Percentiles rank a stretch among this genome's conserved stretches.
Evolutionary conservation across 148 eudicot genomes (phyloP).

Genomic region (Simmondsia chinensis): DNA sequence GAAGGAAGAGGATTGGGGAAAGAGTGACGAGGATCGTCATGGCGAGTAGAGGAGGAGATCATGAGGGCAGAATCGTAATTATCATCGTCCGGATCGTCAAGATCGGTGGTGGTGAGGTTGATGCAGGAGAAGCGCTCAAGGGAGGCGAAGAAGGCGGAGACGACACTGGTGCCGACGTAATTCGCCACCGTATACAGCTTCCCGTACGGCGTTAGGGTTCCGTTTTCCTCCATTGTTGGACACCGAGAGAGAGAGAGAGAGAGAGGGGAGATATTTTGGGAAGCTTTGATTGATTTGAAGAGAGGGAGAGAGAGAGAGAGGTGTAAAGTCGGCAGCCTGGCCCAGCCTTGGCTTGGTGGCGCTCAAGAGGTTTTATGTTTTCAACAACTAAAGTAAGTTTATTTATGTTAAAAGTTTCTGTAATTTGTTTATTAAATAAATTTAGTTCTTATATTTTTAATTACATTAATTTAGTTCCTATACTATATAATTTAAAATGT

Average conservation of each 20-base stretch:
- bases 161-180: slow-evolving; percentile 59
- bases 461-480: too few relatives aligned
- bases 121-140: slow-evolving; percentile 64
- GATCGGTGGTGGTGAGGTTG: slow-evolving; percentile 45
- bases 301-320: slow-evolving; percentile 1
- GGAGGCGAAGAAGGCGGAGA: slow-evolving; percentile 71
- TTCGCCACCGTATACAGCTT: slow-evolving; percentile 48
- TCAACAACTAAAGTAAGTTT: too few relatives aligned
- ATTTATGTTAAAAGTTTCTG: too few relatives aligned
- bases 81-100: slow-evolving; percentile 49
- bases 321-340: not conserved
- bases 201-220: slow-evolving; percentile 18
- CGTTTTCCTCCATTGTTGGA: slow-evolving; percentile 36
- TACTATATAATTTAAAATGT: too few relatives aligned
- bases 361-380: too few relatives aligned
- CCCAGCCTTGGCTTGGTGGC: too few relatives aligned
- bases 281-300: slow-evolving; percentile 6
- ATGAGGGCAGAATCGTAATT: slow-evolving; percentile 60
- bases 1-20: slow-evolving; percentile 20
- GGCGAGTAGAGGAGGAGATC: slow-evolving; percentile 28
- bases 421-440: too few relatives aligned
- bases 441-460: too few relatives aligned
- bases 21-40: slow-evolving; percentile 26
- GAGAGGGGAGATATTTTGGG: not conserved
- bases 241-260: not conserved